Evolutionary conservation across 2,329 filamentous ascomycete species (phyloP), one percentile per base, ranked within the genome.

Genomic region (Orbilia ellipsospora): DNA sequence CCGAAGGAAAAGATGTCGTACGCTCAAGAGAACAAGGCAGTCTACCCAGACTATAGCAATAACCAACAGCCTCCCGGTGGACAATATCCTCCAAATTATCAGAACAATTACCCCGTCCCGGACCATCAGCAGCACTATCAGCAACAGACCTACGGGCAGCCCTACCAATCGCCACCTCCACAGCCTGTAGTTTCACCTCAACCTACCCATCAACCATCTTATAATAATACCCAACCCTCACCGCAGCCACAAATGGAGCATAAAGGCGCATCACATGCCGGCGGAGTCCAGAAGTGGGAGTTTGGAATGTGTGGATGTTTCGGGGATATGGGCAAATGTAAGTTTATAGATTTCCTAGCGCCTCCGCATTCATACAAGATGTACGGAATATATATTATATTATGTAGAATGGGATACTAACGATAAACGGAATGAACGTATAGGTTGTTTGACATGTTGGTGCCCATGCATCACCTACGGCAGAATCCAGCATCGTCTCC

Each of bases 381-480:
- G 4, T 23, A 23, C 23, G 23, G 23, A 23, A 23, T 23, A 23
- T 23, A 23, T 6, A 48, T 23, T 52, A 20, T 15, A 4, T 4
- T 51, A 4, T 10, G 18, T 18, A 6, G 3, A 52, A 52, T 36
- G 48, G 1, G 18, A 23, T 48, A 18, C 44, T 48, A 48, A 48
- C 44, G 10, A 5, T n/a, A 2, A 5, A 57, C 36, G 20, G 31
- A 63, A 44, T 48, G 44, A 40, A 23, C 20, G 8, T n/a, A 26
- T 51, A 67, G 66, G 66, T 31, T 77, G 74, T 20, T 6, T 74
- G 45, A 61, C 68, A 7, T 61, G 15, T 12, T 77, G 74, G 74
- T 77, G 74, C 36, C 74, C 74, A n/a, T 77, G 74, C 48, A 77
- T 77, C 40, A 68, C 70, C 20, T 77, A 77, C 59, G 63, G 74